These are phyloP conservation scores for Fusarium keratoplasticum DNA, from an alignment of 2,329 filamentous ascomycete species.

Conservation along the genomic window DNA sequence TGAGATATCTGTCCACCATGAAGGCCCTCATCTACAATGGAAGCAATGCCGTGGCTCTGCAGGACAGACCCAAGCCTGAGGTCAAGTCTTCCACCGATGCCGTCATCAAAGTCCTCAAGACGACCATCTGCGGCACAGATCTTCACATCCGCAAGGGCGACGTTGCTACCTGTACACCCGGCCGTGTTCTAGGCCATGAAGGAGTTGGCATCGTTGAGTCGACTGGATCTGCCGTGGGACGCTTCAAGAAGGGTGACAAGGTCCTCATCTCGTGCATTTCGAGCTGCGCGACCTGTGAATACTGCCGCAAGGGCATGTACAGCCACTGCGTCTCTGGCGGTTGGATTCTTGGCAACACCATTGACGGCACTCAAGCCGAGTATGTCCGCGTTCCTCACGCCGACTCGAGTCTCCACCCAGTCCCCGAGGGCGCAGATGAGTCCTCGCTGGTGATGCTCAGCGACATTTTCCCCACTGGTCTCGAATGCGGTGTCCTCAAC, in stretches of 20 bases:
- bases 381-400: conserved; percentile 65
- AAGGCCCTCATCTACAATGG: conserved; percentile 60
- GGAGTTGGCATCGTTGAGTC: conserved; percentile 62
- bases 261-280: conserved; percentile 65
- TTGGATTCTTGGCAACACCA: conserved; percentile 65
- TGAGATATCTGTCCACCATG: conserved; percentile 30
- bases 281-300: conserved; percentile 62
- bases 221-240: conserved; percentile 57
- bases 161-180: conserved; percentile 59
- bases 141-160: conserved; percentile 67
- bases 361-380: conserved; percentile 68
- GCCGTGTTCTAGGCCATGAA: conserved; percentile 64
- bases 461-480: conserved; percentile 67
- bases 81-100: conserved; percentile 59
- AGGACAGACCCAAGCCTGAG: conserved; percentile 56
- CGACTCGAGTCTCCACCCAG: conserved; percentile 58
- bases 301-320: conserved; percentile 62
- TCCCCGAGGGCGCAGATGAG: conserved; percentile 57
- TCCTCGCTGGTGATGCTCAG: conserved; percentile 61
- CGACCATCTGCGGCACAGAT: conserved; percentile 66
- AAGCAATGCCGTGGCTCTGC: conserved; percentile 49
- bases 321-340: conserved; percentile 65
- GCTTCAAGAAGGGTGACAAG: conserved; percentile 60
- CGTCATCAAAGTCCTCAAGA: conserved; percentile 59
- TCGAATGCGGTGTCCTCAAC: conserved; percentile 65